Evolutionary conservation across 2,329 filamentous ascomycete species (phyloP), one percentile per base, ranked within the genome.

Genomic region (Dactylonectria estremocensis): DNA sequence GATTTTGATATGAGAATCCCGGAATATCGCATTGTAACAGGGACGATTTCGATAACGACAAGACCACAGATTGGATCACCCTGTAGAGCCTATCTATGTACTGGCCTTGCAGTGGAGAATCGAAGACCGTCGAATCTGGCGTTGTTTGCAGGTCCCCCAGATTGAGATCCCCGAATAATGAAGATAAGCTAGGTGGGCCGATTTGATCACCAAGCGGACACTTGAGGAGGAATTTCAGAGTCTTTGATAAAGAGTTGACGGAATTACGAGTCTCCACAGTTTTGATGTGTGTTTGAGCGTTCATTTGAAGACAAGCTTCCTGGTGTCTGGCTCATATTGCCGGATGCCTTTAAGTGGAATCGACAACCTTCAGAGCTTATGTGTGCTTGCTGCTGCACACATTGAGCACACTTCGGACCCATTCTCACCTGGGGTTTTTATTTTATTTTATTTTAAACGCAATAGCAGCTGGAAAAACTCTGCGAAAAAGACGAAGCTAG

Each of bases 61-160:
- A 50, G 18, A 33, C 50, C 31, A 53, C 31, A 53, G 31, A 53
- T 53, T 20, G 31, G 50, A 31, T 16, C 9, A 8, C 10, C 31
- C 24, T 7, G 31, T 35, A 28, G 24, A 28, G 24, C 7, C 24
- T 31, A 53, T 43, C 14, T 43, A 53, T 43, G 4, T 43, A 35
- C 18, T 31, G 18, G 11, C 35, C 20, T 35, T n/a, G n/a, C 10
- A 18, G 49, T 52, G 50, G 50, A 53, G 49, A 31, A n/a, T n/a
- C 28, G 31, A n/a, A 53, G n/a, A 53, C 35, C 49, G 6, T 31
- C 24, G n/a, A 35, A 53, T 35, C 49, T 53, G n/a, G 28, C n/a
- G 14, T 22, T 53, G 28, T 14, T 14, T 11, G 31, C n/a, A 18
- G 31, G 20, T 35, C 11, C n/a, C 40, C 18, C 28, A 20, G 49